Conservation (phyloP, 495 filamentous ascomycete species). For the Neurospora intermedia region DNA sequence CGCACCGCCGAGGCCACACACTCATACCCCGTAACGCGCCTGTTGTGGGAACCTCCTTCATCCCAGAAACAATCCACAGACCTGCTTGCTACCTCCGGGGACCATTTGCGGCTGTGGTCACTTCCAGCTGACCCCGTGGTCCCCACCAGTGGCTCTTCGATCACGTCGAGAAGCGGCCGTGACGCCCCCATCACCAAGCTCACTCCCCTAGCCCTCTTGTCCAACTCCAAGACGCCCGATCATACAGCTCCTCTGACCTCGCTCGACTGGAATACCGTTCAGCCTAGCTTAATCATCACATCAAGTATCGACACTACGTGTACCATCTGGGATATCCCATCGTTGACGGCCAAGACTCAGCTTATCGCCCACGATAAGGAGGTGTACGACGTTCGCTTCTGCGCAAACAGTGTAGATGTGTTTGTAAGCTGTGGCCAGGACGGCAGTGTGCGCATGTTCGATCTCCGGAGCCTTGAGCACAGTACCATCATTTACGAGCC, state of each 20-base stretch:
- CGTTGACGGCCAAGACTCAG: conserved; percentile 94
- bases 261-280: conserved; percentile 95
- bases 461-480: conserved; percentile 90
- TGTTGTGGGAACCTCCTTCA: conserved; percentile 96
- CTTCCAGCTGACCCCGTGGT: conserved; percentile 47
- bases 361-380: conserved; percentile 98
- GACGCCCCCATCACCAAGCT: conserved; percentile 71
- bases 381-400: conserved; percentile 96
- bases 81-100: conserved; percentile 89
- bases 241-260: conserved; percentile 95
- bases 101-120: conserved; percentile 94
- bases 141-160: conserved; percentile 53
- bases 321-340: conserved; percentile 99
- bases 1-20: conserved; percentile 97
- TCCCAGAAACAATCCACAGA: conserved; percentile 94
- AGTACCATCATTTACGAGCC: conserved; percentile 99
- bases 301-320: conserved; percentile 98
- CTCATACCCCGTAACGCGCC: conserved; percentile 91
- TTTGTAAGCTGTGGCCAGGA: conserved; percentile 98
- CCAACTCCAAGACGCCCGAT: conserved; percentile 96
- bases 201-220: conserved; percentile 84
- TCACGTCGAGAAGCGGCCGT: conserved; percentile 54
- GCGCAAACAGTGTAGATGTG: conserved; percentile 89
- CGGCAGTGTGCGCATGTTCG: conserved; percentile 98
- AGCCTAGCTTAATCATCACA: conserved; percentile 93